A percentile compares a stretch with the other conserved stretches of the same genome.
These are phyloP conservation scores for Acorus gramineus DNA, from an alignment of 106 monocot genomes.

Conservation along the genomic window DNA sequence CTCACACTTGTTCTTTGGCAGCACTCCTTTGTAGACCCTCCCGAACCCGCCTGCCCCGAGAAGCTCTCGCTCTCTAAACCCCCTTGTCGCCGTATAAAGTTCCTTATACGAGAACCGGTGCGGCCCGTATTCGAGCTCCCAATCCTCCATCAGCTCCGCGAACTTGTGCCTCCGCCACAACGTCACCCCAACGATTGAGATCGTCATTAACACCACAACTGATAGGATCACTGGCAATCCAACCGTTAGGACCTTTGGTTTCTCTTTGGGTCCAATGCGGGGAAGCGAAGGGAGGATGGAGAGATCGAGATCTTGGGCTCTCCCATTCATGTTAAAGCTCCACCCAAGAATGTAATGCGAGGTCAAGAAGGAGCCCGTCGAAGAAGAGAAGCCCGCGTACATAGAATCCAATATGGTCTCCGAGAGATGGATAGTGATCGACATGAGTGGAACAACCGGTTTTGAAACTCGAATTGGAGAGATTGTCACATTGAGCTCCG, in stretches of 20 bases:
- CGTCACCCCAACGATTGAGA: neutral
- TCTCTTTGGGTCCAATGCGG: neutral
- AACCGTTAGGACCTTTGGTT: neutral
- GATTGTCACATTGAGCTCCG: conserved; percentile 2
- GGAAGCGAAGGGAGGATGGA: conserved; percentile 5
- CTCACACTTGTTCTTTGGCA: too few species aligned
- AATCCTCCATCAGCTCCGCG: neutral
- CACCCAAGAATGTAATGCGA: conserved; percentile 8
- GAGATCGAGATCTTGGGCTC: conserved; percentile 3
- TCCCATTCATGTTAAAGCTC: conserved; percentile 13
- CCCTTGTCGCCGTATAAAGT: too few species aligned
- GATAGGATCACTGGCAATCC: neutral
- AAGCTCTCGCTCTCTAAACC: too few species aligned
- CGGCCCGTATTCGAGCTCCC: too few species aligned
- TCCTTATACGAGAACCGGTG: neutral
- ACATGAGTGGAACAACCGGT: neutral
- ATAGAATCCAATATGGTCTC: neutral
- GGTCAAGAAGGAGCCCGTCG: neutral
- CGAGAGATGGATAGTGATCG: neutral
- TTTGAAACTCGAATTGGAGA: conserved; percentile 1
- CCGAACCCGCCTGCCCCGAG: too few species aligned
- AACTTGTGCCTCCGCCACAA: neutral
- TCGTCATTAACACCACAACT: neutral
- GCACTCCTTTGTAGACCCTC: too few species aligned
- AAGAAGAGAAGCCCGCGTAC: conserved; percentile 8